Percentiles rank a stretch among this genome's conserved stretches.
Conservation (phyloP, 371 early-diverging fungal genomes). For the Conidiobolus incongruus region DNA sequence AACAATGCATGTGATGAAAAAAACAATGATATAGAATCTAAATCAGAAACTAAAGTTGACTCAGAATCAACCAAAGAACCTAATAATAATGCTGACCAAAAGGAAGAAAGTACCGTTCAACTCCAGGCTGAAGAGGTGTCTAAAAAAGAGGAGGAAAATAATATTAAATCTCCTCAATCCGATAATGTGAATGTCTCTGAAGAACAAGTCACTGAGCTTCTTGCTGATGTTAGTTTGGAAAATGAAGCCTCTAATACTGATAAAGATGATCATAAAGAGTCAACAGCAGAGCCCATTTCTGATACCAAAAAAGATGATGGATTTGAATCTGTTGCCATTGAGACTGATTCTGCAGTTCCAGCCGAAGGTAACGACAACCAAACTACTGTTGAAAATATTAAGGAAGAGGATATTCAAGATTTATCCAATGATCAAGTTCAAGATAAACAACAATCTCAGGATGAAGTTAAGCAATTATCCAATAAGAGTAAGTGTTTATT, state of each 20-base stretch:
- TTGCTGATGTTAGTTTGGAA: slow-evolving; percentile 1
- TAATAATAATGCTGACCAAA: slow-evolving; percentile 5
- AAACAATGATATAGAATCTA: slow-evolving; percentile 6
- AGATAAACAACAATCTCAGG: too few species aligned
- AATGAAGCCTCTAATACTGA: not conserved
- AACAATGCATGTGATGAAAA: slow-evolving; percentile 6
- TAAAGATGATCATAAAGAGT: not conserved
- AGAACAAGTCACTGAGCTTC: not conserved
- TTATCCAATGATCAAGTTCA: too few species aligned
- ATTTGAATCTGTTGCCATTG: not conserved
- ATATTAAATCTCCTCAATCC: not conserved
- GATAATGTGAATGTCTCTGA: not conserved
- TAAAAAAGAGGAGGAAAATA: not conserved
- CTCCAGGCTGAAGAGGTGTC: slow-evolving; percentile 1
- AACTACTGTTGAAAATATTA: too few species aligned
- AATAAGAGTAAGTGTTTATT: too few species aligned
- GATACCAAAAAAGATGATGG: not conserved
- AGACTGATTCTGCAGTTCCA: too few species aligned
- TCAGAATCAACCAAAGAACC: too few species aligned
- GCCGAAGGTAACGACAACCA: too few species aligned
- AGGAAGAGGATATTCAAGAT: too few species aligned
- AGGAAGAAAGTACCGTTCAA: slow-evolving; percentile 10
- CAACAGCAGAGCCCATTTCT: not conserved
- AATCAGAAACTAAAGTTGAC: not conserved
- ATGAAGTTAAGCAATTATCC: too few species aligned